Evolutionary conservation across 139 green algal species (phyloP), one percentile per base, ranked within the genome.

Genomic region (Protoeuglena noctilucae): DNA sequence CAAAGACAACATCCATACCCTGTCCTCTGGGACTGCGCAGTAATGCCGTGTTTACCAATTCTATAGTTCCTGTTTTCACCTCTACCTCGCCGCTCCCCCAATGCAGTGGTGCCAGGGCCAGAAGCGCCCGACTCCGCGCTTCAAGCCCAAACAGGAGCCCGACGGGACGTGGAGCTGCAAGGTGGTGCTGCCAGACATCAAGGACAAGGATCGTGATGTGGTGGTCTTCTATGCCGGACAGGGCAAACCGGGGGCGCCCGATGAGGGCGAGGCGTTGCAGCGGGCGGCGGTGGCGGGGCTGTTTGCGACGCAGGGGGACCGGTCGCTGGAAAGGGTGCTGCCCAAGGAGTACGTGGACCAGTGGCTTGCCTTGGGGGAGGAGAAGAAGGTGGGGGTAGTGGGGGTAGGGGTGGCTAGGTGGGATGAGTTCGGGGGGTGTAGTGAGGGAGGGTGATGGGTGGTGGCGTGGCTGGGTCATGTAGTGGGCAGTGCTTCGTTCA

Each of bases 131-230:
- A 69, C 61, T 48, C 69, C 80, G 17, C 63, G 67, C 4, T 86
- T 78, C 68, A 67, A 72, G 28, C 26, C 51, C 18, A 21, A 31
- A 23, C 9, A n/a, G 5, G 30, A 29, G 21, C 22, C 9, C 23
- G n/a, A 25, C 48, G 48, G 24, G 4, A 23, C 22, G 4, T 4
- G 5, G 22, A 28, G 19, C 3, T 43, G 24, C 67, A 85, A 59
- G 70, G 82, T 88, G 22, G 76, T 93, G 28, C 58, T 93, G 46
- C 73, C 72, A 0, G 71, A 93, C 64, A 46, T 64, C 0, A 83
- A 82, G 57, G 51, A 65, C 22, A 40, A 29, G 16, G 34, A 43
- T 43, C 34, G 12, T 43, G 34, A 43, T 43, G 34, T 43, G 9
- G 12, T 43, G 9, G 34, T 43, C 34, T 43, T 7, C 34, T 43